Conservation (phyloP, 2,329 filamentous ascomycete species). For the Westerdykella aurantiaca region DNA sequence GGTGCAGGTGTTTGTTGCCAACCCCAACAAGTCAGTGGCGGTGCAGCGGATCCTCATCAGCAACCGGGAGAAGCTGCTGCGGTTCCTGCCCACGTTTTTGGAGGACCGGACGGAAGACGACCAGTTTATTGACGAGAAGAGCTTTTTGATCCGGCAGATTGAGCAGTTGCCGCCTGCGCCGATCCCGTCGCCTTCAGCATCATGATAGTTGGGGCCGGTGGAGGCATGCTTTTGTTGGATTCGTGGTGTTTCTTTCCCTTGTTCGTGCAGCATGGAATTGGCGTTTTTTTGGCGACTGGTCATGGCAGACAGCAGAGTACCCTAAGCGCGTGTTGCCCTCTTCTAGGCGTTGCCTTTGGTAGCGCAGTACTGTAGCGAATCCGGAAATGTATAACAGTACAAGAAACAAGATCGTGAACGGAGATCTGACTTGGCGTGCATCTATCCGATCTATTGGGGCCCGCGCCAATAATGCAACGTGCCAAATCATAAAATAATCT, state of each 20-base stretch:
- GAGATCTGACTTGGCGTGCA: too few species aligned
- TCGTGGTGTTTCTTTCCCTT: constrained; percentile 1
- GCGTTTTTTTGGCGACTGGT: not conserved
- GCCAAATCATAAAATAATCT: too few species aligned
- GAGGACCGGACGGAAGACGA: constrained; percentile 96
- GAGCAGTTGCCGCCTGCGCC: constrained; percentile 40
- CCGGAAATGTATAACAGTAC: too few species aligned
- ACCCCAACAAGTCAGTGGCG: constrained; percentile 94
- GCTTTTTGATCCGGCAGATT: constrained; percentile 95
- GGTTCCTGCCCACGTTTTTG: constrained; percentile 84
- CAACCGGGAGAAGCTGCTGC: constrained; percentile 85
- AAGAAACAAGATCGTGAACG: too few species aligned
- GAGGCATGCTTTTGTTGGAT: not conserved
- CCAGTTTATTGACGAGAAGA: constrained; percentile 96
- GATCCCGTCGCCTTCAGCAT: constrained; percentile 17
- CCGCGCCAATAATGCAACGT: too few species aligned
- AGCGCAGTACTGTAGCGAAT: too few species aligned
- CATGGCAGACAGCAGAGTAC: not conserved
- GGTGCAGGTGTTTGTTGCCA: constrained; percentile 82
- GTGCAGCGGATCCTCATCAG: constrained; percentile 95
- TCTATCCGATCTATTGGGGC: too few species aligned
- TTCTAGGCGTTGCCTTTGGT: too few species aligned
- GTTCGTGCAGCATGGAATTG: constrained; percentile 10
- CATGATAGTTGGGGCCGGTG: constrained; percentile 3
- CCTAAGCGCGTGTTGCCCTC: not conserved